These are phyloP conservation scores for Xylariaceae sp. DNA, from an alignment of 2,329 filamentous ascomycete genomes.

Conservation along the genomic window DNA sequence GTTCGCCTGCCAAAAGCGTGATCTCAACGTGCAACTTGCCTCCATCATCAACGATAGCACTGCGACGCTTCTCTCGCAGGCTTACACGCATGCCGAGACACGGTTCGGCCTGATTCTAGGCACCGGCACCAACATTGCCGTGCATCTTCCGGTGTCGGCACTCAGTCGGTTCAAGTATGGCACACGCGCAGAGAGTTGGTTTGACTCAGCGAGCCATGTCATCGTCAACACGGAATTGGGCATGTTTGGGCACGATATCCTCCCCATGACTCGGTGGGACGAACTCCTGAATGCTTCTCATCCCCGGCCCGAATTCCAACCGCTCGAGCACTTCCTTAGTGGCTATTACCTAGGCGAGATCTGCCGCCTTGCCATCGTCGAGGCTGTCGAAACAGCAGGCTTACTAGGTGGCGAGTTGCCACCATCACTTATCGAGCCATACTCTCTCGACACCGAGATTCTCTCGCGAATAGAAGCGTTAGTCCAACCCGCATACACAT, in stretches of 20 bases:
- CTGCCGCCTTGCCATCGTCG: conserved; percentile 62
- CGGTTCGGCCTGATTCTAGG: conserved; percentile 71
- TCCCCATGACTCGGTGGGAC: conserved; percentile 70
- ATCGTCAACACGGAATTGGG: conserved; percentile 72
- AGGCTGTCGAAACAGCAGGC: conserved; percentile 62
- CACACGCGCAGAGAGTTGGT: conserved; percentile 60
- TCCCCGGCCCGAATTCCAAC: conserved; percentile 53
- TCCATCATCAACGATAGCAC: conserved; percentile 73
- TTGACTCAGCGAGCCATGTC: conserved; percentile 64
- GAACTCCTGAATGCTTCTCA: conserved; percentile 56
- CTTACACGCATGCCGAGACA: conserved; percentile 64
- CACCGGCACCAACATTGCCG: conserved; percentile 71
- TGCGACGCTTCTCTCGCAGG: conserved; percentile 69
- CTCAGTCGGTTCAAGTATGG: conserved; percentile 65
- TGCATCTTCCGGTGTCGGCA: conserved; percentile 65
- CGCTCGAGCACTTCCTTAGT: conserved; percentile 58
- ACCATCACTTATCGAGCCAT: conserved; percentile 56
- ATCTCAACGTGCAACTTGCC: conserved; percentile 61
- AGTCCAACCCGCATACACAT: conserved; percentile 35
- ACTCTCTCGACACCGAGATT: conserved; percentile 67
- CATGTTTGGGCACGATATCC: conserved; percentile 67
- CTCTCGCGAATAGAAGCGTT: conserved; percentile 65
- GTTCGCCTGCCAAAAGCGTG: conserved; percentile 56
- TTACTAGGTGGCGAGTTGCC: conserved; percentile 65
- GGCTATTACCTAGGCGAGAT: conserved; percentile 73